Percentiles rank a stretch among this genome's conserved stretches.
These are phyloP conservation scores for Fusarium papillatum DNA, from an alignment of 2,329 filamentous ascomycete species.

Conservation along the genomic window DNA sequence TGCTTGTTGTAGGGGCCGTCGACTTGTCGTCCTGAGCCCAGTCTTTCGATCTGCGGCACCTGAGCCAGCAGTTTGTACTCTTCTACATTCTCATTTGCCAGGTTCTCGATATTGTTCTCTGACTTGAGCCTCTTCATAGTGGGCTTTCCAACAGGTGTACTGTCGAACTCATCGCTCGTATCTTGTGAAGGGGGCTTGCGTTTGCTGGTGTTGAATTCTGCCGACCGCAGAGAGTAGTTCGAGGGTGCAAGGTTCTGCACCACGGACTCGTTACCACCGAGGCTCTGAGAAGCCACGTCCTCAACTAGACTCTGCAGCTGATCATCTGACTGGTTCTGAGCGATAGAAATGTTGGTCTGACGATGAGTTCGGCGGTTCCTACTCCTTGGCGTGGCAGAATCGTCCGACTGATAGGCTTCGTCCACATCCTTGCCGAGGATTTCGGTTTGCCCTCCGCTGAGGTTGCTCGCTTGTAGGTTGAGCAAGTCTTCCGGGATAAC, in stretches of 20 bases:
- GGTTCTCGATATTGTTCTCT: slow-evolving; percentile 54
- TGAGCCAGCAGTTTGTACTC: slow-evolving; percentile 63
- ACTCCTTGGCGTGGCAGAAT: slow-evolving; percentile 47
- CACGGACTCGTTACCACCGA: slow-evolving; percentile 60
- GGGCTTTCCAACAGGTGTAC: slow-evolving; percentile 55
- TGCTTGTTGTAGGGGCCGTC: slow-evolving; percentile 69
- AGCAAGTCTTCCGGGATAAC: slow-evolving; percentile 62
- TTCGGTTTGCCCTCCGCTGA: slow-evolving; percentile 55
- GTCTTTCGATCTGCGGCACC: slow-evolving; percentile 63
- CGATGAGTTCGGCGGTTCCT: slow-evolving; percentile 39
- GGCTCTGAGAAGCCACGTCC: slow-evolving; percentile 67
- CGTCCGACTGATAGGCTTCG: slow-evolving; percentile 59
- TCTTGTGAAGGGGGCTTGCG: slow-evolving; percentile 64
- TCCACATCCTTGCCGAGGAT: slow-evolving; percentile 60
- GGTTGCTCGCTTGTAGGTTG: slow-evolving; percentile 60
- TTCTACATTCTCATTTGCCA: slow-evolving; percentile 52
- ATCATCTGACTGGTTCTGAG: slow-evolving; percentile 59
- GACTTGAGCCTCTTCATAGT: slow-evolving; percentile 70
- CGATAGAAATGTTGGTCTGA: slow-evolving; percentile 52
- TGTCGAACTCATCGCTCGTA: slow-evolving; percentile 66
- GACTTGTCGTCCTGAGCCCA: slow-evolving; percentile 68
- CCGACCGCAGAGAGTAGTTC: slow-evolving; percentile 41
- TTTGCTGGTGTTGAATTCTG: slow-evolving; percentile 66
- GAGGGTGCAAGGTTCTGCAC: slow-evolving; percentile 34
- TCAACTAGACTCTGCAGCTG: slow-evolving; percentile 66